Percentiles rank a stretch among this genome's conserved stretches.
Conservation (phyloP, 2,329 filamentous ascomycete species). For the Rhynchosporium graminicola region DNA sequence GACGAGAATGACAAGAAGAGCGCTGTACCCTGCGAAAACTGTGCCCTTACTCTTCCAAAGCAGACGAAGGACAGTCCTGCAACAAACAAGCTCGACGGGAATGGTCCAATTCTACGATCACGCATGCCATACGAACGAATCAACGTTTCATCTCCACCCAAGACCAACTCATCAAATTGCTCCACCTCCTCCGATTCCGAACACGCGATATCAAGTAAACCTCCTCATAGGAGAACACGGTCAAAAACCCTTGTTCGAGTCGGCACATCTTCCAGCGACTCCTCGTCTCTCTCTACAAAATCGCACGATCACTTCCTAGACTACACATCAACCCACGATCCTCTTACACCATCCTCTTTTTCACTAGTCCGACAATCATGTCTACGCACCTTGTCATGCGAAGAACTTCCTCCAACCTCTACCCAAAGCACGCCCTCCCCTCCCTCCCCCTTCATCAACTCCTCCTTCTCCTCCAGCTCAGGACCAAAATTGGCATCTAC, state of each 20-base stretch:
- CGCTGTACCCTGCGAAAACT: constrained; percentile 67
- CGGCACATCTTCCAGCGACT: constrained; percentile 35
- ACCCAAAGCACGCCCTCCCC: constrained; percentile 44
- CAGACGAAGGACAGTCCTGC: constrained; percentile 41
- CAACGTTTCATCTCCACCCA: constrained; percentile 41
- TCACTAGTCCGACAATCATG: constrained; percentile 68
- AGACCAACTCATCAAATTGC: constrained; percentile 34
- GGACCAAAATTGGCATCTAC: constrained; percentile 43
- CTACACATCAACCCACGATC: constrained; percentile 69
- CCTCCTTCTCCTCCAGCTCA: constrained; percentile 41
- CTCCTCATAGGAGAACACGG: constrained; percentile 24
- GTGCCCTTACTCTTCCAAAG: constrained; percentile 64
- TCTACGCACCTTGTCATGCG: constrained; percentile 65
- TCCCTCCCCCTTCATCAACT: constrained; percentile 46
- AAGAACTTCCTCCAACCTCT: constrained; percentile 59
- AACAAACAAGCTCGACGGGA: constrained; percentile 28
- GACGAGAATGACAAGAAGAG: constrained; percentile 65
- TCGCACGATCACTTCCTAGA: constrained; percentile 65
- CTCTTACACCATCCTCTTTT: constrained; percentile 61
- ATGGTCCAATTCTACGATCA: constrained; percentile 60
- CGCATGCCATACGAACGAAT: constrained; percentile 61
- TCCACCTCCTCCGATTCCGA: constrained; percentile 37
- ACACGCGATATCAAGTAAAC: constrained; percentile 27
- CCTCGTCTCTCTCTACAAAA: constrained; percentile 48
- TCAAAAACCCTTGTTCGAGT: constrained; percentile 28